Conservation (phyloP, 163 green algal genomes). For the Picocystis sp. region DNA sequence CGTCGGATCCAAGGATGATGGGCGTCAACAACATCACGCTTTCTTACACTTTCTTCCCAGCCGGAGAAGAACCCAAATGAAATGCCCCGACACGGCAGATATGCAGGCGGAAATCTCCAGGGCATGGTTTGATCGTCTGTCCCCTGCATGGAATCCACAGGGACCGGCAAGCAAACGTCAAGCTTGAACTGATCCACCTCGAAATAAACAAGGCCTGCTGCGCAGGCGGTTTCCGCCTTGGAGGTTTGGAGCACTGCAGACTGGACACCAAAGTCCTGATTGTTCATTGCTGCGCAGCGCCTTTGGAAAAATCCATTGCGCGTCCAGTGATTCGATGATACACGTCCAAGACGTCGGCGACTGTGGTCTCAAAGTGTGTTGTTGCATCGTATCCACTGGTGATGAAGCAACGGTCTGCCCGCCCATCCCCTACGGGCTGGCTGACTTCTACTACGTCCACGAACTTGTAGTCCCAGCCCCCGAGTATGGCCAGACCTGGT, state of each 20-base stretch:
- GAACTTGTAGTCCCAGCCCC: conserved; percentile 85
- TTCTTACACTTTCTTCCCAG: conserved; percentile 88
- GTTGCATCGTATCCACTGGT: conserved; percentile 88
- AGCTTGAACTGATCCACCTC: too few species aligned
- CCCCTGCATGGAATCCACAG: too few species aligned
- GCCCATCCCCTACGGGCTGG: conserved; percentile 55
- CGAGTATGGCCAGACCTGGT: conserved; percentile 77
- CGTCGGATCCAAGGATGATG: conserved; percentile 49
- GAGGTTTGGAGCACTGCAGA: too few species aligned
- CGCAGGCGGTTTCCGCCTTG: too few species aligned
- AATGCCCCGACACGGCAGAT: too few species aligned
- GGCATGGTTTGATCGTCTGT: too few species aligned
- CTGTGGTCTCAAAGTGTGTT: conserved; percentile 93
- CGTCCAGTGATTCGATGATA: conserved; percentile 85
- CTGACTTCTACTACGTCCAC: conserved; percentile 69
- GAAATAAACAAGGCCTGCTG: too few species aligned
- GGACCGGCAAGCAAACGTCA: too few species aligned
- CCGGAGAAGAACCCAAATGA: not conserved
- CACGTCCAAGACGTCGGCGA: conserved; percentile 88
- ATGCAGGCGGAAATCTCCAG: too few species aligned
- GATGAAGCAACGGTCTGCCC: conserved; percentile 68
- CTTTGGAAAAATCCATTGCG: too few species aligned
- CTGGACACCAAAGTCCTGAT: too few species aligned
- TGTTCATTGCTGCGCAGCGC: too few species aligned
- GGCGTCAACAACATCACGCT: conserved; percentile 79